Base-by-base conservation (phyloP, 345 rosid genomes). In the Eucalyptus camaldulensis region DNA sequence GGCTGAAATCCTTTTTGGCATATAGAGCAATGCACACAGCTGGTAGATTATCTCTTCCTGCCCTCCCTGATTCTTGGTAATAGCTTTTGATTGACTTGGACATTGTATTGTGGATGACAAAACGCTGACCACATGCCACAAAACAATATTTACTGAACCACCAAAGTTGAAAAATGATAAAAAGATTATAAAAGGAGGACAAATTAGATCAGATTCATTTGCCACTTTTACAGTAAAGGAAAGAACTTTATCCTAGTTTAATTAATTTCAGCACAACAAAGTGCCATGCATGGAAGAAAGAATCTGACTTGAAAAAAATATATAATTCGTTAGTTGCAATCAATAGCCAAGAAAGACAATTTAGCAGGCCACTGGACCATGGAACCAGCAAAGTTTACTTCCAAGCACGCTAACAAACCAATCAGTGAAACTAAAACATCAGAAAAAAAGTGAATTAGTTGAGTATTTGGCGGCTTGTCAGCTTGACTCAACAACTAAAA, bases 11-110 rank as follows among this genome's bases (percentile, higher is more conserved):
- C 94, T 96, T 97, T 94, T 96, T 96, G 93, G 95, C 98, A 93
- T 94, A 97, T 86, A 96, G 92, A 89, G 93, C 96, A 91, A 95
- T 93, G 92, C 99, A 96, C 51, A 88, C 93, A 51, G 99, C 94
- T 62, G 94, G 95, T 89, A 91, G 92, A 90, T 93, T 95, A 89
- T 97, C 99, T 88, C 99, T 94, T 69, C 98, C 99, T 47, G 99
- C 99, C 92, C 99, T 95, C 87, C 99, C 99, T 51, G 98, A 96
- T 91, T 97, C 99, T 93, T 97, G 99, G 88, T 97, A 97, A 87
- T 97, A 97, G 93, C 99, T 97, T 91, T 97, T 99, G 31, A 96
- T 90, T 85, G 99, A 96, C 93, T 96, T 97, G 31, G 99, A 97
- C 95, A 97, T 60, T 58, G 98, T 96, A 88, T 97, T 97, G 92